These are phyloP conservation scores for Candida yuanshanica DNA, from an alignment of 805 yeast genomes.

Conservation along the genomic window DNA sequence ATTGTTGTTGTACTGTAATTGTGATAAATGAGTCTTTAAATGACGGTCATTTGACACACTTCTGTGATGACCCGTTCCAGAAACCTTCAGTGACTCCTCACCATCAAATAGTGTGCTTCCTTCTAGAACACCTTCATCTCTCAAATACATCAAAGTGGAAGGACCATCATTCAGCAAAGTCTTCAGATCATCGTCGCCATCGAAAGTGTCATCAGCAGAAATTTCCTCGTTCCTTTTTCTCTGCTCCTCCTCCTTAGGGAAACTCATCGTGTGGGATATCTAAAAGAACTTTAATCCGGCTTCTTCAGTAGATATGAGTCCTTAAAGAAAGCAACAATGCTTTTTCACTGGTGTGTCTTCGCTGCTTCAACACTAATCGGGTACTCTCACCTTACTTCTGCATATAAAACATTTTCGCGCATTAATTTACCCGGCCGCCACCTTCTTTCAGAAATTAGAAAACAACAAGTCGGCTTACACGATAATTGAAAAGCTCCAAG, in stretches of 20 bases:
- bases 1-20: conserved; percentile 71
- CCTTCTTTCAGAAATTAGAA: not conserved
- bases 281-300: no score
- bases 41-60: conserved; percentile 27
- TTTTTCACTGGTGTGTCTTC: conserved; percentile 2
- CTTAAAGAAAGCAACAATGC: no score
- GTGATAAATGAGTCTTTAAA: conserved; percentile 57
- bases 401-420: not conserved
- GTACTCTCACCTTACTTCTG: no score
- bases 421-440: not conserved
- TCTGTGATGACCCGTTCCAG: conserved; percentile 12
- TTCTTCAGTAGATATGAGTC: no score
- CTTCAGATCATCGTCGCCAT: conserved; percentile 12
- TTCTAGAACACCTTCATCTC: conserved; percentile 22
- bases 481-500: no score
- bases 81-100: conserved; percentile 4
- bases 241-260: not conserved
- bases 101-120: conserved; percentile 24
- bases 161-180: conserved; percentile 14
- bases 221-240: not conserved
- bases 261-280: not conserved
- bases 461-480: not conserved
- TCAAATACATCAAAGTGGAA: conserved; percentile 15
- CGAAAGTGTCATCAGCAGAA: conserved; percentile 1
- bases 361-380: conserved; percentile 1